Evolutionary conservation across 345 rosid genomes (phyloP), one percentile per base, ranked within the genome.

Genomic region (Eucalyptus erythrocorys): DNA sequence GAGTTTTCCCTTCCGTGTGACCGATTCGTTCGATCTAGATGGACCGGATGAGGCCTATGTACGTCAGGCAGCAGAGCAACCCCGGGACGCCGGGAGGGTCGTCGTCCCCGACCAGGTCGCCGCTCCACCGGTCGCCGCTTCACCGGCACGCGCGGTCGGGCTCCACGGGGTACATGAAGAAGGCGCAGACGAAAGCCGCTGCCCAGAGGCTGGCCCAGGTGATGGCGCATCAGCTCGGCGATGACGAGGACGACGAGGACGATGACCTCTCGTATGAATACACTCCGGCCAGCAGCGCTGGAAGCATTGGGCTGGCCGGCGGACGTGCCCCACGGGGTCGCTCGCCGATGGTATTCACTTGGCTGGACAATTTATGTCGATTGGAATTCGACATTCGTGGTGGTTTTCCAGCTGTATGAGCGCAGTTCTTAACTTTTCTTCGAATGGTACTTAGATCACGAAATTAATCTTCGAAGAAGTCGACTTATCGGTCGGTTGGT

Each of bases 131-230:
- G 34, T 92, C 99, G 4, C 90, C 95, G 37, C 45, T 91, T 34
- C 89, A 88, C 86, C 94, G 93, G 43, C 98, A 97, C 88, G 88
- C 87, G 37, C 95, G 99, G 32, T 87, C 98, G 15, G 99, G 96
- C 87, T 97, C 99, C 4, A 61, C 51, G 40, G 90, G 93, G 48
- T 93, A 87, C 79, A 88, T 91, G 57, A 96, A 92, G 92, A 96
- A 95, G 89, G 97, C 96, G 13, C 99, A 96, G 88, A 94, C 99
- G 3, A 96, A 97, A 92, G 99, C 99, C 26, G 99, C 99, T 6
- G 98, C 99, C 85, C 92, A 90, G 59, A 87, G 90, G 91, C 88
- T 87, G 21, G 90, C 87, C 85, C 90, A 90, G 88, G 91, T 88
- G 57, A 90, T 71, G 79, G 64, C 87, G 21, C 82, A 89, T 45